These are phyloP conservation scores for Mikania micrantha DNA, from an alignment of 129 eudicot genomes.

Conservation along the genomic window DNA sequence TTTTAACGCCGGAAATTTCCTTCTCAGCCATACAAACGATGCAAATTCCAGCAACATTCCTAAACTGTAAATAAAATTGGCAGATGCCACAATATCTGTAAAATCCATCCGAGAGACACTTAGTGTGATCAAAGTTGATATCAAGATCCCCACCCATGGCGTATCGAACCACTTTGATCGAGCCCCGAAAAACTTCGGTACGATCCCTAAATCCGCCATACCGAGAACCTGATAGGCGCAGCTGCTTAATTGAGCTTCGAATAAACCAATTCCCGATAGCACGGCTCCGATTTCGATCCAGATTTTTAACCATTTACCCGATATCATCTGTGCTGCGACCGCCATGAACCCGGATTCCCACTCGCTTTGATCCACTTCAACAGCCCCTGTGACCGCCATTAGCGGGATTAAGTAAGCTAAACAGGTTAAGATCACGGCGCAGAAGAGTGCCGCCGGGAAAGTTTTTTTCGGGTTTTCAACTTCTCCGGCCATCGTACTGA, in stretches of 20 bases:
- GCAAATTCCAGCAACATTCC: constrained; percentile 58
- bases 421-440: constrained; percentile 47
- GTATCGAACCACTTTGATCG: constrained; percentile 49
- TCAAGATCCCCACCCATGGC: constrained; percentile 52
- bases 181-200: constrained; percentile 36
- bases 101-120: constrained; percentile 31
- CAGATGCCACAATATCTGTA: constrained; percentile 37
- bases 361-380: constrained; percentile 29
- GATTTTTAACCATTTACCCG: constrained; percentile 49
- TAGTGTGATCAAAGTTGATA: constrained; percentile 27
- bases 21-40: constrained; percentile 38
- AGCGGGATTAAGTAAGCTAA: constrained; percentile 47
- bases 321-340: constrained; percentile 35
- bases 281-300: constrained; percentile 64
- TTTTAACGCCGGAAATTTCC: constrained; percentile 36
- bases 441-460: constrained; percentile 33
- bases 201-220: constrained; percentile 45
- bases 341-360: constrained; percentile 57
- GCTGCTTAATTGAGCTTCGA: constrained; percentile 47
- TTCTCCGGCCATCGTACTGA: constrained; percentile 64
- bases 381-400: constrained; percentile 47
- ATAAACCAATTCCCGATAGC: constrained; percentile 38
- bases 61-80: constrained; percentile 46
- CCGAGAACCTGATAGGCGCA: constrained; percentile 47
- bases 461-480: constrained; percentile 45